These are phyloP conservation scores for Candida bentonensis DNA, from an alignment of 805 yeast species.

Conservation along the genomic window DNA sequence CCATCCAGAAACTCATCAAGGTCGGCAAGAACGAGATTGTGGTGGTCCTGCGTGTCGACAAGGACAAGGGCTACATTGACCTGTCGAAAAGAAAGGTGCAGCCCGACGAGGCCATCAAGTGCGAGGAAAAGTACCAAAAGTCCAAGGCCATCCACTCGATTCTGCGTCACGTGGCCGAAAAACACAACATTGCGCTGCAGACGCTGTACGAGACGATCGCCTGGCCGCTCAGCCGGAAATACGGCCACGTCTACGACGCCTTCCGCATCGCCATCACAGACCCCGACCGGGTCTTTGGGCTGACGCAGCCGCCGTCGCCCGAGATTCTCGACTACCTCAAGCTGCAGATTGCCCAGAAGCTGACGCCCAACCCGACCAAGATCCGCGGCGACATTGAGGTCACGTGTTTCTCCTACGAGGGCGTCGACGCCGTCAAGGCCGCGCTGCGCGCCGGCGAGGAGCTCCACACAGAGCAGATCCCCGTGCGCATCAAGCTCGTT, in stretches of 20 bases:
- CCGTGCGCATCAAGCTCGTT: conserved; percentile 84
- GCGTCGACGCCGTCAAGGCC: conserved; percentile 89
- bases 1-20: conserved; percentile 92
- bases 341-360: conserved; percentile 76
- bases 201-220: conserved; percentile 77
- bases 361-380: conserved; percentile 96
- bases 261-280: conserved; percentile 93
- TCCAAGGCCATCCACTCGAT: conserved; percentile 98
- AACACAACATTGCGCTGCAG: conserved; percentile 79
- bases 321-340: conserved; percentile 76
- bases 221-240: conserved; percentile 93
- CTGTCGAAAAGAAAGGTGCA: conserved; percentile 94
- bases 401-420: conserved; percentile 93
- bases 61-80: conserved; percentile 97
- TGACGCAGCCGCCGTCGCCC: conserved; percentile 49
- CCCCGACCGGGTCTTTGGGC: conserved; percentile 66
- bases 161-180: conserved; percentile 95
- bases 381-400: conserved; percentile 98
- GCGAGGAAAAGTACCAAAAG: conserved; percentile 95
- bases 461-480: conserved; percentile 68
- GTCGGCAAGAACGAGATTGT: conserved; percentile 98
- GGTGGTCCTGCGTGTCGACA: conserved; percentile 93
- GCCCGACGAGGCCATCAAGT: conserved; percentile 92
- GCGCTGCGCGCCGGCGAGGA: conserved; percentile 82
- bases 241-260: conserved; percentile 95